A percentile compares a stretch with the other conserved stretches of the same genome.
Conservation (phyloP, 208 protist species). For the Blechomonas ayalai region DNA sequence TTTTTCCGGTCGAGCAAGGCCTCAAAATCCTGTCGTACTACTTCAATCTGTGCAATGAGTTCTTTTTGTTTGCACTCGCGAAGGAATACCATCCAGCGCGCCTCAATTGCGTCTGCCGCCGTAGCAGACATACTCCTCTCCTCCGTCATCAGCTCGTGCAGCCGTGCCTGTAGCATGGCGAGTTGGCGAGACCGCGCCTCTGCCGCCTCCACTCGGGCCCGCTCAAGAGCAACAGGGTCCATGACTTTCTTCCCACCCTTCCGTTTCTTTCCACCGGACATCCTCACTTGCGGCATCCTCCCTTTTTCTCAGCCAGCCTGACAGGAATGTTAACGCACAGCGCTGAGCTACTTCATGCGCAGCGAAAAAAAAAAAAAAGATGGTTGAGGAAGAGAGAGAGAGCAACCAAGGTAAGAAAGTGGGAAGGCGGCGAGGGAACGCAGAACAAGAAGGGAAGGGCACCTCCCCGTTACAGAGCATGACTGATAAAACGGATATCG, state of each 20-base stretch:
- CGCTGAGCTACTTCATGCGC: neutral
- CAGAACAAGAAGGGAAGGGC: neutral
- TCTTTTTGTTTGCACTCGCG: conserved; percentile 92
- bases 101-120: conserved; percentile 54
- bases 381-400: conserved; percentile 1
- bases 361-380: conserved; percentile 1
- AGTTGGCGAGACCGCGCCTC: conserved; percentile 64
- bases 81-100: conserved; percentile 86
- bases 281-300: conserved; percentile 27
- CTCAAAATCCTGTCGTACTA: conserved; percentile 87
- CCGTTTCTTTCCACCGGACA: conserved; percentile 16
- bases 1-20: conserved; percentile 91
- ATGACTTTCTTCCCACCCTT: conserved; percentile 28
- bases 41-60: conserved; percentile 85
- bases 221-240: conserved; percentile 47
- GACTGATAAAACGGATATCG: too few species aligned
- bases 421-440: neutral
- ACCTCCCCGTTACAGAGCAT: too few species aligned
- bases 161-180: conserved; percentile 53
- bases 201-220: conserved; percentile 60
- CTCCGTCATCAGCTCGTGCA: conserved; percentile 73
- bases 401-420: neutral
- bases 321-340: conserved; percentile 14
- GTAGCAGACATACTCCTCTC: conserved; percentile 59
- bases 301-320: conserved; percentile 12